Evolutionary conservation across 805 yeast genomes (phyloP), one percentile per base, ranked within the genome.

Genomic region (Barnettozyma botsteinii): DNA sequence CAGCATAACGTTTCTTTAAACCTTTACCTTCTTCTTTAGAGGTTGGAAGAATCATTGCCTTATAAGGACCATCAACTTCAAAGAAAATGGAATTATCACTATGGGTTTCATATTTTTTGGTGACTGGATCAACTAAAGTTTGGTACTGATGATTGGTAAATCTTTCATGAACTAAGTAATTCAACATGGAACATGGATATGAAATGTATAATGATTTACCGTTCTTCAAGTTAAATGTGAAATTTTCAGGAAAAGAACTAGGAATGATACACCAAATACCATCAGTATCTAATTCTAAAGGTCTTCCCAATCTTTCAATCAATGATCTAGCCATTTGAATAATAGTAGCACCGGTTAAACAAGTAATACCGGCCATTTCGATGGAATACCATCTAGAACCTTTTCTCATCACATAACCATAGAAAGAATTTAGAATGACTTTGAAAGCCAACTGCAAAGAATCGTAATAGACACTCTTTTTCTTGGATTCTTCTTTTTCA

Each of bases 311-410:
- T 53, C 96, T 69, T 59, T 91, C 98, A 12, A 93, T 96, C 43
- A 93, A 66, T 1, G 83, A 66, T 46, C 98, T 72, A 0, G 99
- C 99, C 93, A 91, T 85, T 63, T 94, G 98, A 67, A 93, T 93
- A 52, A 93, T 93, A 0, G 95, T 87, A 1, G 98, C 96, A 38
- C 99, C 99, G 0, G 98, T 93, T 35, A 89, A 70, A 72, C 98
- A 94, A 0, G 99, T 93, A 15, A 93, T 93, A 47, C 99, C 99
- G 0, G 98, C 99, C 98, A 94, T 93, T 61, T 93, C 98, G 93
- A 93, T 88, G 0, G 98, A 93, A 55, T 89, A 93, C 99, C 99
- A 93, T 45, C 99, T 73, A 0, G 98, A 93, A 29, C 98, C 99
- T 55, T 93, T 93, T 63, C 99, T 77, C 98, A 93, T 93, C 12